Conservation (phyloP, 2,329 filamentous ascomycete genomes). For the Sporothrix dimorphospora region DNA sequence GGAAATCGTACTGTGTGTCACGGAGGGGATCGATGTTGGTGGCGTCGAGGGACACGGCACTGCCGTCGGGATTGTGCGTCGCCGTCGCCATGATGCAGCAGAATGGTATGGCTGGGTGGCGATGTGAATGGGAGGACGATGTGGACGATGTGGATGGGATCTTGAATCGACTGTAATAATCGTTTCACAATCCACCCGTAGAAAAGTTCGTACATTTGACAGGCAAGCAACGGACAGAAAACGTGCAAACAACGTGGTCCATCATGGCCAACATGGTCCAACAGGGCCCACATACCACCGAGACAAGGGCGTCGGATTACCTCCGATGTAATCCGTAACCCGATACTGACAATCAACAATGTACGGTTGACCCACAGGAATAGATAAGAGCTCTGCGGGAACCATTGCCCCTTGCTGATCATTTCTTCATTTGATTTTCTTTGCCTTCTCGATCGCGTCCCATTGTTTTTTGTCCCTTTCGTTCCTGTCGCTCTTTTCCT, state of each 20-base stretch:
- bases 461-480: neutral
- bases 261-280: neutral
- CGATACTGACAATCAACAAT: neutral
- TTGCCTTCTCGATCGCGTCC: neutral
- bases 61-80: constrained; percentile 25
- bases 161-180: neutral
- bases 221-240: neutral
- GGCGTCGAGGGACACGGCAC: constrained; percentile 18
- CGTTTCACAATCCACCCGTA: neutral
- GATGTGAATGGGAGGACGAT: neutral
- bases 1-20: constrained; percentile 35
- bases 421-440: neutral
- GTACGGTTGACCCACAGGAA: neutral
- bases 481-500: neutral
- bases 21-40: constrained; percentile 22
- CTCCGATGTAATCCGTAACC: neutral
- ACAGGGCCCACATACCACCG: neutral
- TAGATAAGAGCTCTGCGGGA: neutral
- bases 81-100: neutral
- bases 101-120: neutral
- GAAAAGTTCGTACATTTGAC: neutral
- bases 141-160: neutral
- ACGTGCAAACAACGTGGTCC: neutral
- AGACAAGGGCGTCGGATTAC: neutral
- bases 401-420: neutral